phyloP scores from a whole-genome alignment of 1,284 basidiomycete species.

The Somion occarium region DNA sequence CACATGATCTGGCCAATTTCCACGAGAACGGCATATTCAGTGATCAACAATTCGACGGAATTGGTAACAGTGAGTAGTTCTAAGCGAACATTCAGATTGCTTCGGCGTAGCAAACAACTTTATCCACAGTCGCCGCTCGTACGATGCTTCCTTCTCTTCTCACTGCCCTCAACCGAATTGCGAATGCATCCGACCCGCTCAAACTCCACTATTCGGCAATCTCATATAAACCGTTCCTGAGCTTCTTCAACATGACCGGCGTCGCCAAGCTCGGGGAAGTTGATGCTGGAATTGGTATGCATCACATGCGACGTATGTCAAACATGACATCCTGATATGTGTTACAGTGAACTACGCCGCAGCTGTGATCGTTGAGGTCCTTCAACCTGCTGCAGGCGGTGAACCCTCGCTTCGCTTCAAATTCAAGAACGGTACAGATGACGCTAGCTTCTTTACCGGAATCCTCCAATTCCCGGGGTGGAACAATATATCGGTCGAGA shows the following conservation, averaged over 20 bases:
- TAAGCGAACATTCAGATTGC: too few species aligned
- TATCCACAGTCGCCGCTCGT: constrained; percentile 37
- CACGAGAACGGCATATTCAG: constrained; percentile 49
- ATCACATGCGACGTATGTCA: constrained; percentile 4
- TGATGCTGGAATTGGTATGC: constrained; percentile 32
- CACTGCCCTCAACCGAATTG: constrained; percentile 37
- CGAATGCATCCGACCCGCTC: constrained; percentile 38
- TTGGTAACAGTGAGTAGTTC: constrained; percentile 30
- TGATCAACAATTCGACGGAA: constrained; percentile 29
- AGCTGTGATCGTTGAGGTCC: constrained; percentile 36
- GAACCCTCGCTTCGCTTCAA: constrained; percentile 46
- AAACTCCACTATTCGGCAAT: constrained; percentile 39
- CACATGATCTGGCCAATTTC: constrained; percentile 44
- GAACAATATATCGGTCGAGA: constrained; percentile 42
- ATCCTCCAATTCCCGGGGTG: constrained; percentile 24
- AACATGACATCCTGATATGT: background rate
- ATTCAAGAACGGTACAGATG: constrained; percentile 53
- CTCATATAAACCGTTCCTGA: constrained; percentile 53
- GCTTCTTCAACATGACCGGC: constrained; percentile 48
- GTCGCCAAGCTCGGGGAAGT: constrained; percentile 26
- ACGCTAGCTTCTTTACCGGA: constrained; percentile 25
- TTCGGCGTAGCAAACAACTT: background rate
- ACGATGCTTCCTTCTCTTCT: constrained; percentile 42
- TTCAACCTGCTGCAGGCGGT: constrained; percentile 18
- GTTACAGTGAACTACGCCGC: constrained; percentile 44